Percentiles rank a stretch among this genome's conserved stretches.
Evolutionary conservation across 2,329 filamentous ascomycete species (phyloP).

Genomic region (Botrytis fabae): DNA sequence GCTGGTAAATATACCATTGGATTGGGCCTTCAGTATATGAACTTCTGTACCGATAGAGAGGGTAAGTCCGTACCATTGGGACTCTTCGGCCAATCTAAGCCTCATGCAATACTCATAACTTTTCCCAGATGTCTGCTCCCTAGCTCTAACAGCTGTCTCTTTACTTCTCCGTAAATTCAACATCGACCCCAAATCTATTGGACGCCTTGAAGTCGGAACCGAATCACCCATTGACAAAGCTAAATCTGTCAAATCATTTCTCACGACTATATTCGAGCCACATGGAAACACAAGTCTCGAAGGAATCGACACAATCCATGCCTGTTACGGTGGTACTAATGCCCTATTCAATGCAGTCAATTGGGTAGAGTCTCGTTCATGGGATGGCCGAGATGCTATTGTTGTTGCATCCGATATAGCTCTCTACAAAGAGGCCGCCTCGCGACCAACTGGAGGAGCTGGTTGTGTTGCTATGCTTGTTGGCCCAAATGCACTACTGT

Average conservation of each 20-base stretch:
- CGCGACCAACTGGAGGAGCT: conserved; percentile 12
- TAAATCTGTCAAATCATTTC: conserved; percentile 84
- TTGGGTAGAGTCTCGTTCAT: conserved; percentile 84
- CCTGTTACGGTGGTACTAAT: conserved; percentile 85
- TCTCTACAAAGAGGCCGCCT: conserved; percentile 6
- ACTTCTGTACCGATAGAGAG: conserved; percentile 87
- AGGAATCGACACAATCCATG: conserved; percentile 80
- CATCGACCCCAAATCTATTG: conserved; percentile 75
- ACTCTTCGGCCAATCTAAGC: neutral
- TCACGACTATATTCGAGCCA: conserved; percentile 77
- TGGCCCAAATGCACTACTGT: conserved; percentile 8
- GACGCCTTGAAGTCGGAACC: conserved; percentile 80
- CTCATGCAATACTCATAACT: neutral
- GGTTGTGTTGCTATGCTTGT: conserved; percentile 17
- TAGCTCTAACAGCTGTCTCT: conserved; percentile 74
- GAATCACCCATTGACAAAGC: conserved; percentile 87
- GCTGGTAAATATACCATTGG: conserved; percentile 88
- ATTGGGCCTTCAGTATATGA: conserved; percentile 87
- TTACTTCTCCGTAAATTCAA: conserved; percentile 81
- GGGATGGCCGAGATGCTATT: conserved; percentile 59
- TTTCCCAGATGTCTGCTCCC: conserved; percentile 80
- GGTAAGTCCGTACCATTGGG: conserved; percentile 52
- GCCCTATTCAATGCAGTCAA: conserved; percentile 80
- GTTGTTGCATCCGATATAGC: conserved; percentile 16
- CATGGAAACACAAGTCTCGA: conserved; percentile 77